phyloP scores from a whole-genome alignment of 148 eudicot species.

The Arbutus unedo region DNA sequence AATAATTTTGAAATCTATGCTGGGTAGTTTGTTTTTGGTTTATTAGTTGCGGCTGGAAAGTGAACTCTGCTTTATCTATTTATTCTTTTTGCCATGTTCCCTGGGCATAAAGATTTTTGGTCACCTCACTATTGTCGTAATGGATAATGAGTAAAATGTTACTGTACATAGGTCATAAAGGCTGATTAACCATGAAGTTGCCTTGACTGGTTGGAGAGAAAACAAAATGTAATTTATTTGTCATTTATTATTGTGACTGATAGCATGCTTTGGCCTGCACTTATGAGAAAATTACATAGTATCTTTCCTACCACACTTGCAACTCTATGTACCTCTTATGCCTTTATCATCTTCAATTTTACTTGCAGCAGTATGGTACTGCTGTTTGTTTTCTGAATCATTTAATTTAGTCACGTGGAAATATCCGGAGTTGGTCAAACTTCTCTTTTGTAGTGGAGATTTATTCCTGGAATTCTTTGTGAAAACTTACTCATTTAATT shows the following conservation, averaged over 20 bases:
- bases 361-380: constrained; percentile 3
- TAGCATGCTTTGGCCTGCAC: background rate
- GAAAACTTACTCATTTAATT: background rate
- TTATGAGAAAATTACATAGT: background rate
- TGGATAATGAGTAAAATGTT: background rate
- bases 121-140: background rate
- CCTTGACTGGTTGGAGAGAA: background rate
- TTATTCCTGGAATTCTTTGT: background rate
- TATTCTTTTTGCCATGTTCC: constrained; percentile 6
- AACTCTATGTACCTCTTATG: background rate
- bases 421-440: background rate
- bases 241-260: background rate
- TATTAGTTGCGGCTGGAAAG: constrained; percentile 11
- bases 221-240: background rate
- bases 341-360: background rate
- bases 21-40: background rate
- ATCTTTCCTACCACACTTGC: background rate
- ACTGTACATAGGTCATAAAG: background rate
- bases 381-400: background rate
- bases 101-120: background rate
- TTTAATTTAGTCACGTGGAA: constrained; percentile 8
- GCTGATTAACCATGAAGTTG: background rate
- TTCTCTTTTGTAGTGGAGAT: constrained; percentile 7
- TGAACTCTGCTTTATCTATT: background rate
- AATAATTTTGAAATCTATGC: background rate